Conservation (phyloP, 306 rosid species). For the Dryas octopetala region DNA sequence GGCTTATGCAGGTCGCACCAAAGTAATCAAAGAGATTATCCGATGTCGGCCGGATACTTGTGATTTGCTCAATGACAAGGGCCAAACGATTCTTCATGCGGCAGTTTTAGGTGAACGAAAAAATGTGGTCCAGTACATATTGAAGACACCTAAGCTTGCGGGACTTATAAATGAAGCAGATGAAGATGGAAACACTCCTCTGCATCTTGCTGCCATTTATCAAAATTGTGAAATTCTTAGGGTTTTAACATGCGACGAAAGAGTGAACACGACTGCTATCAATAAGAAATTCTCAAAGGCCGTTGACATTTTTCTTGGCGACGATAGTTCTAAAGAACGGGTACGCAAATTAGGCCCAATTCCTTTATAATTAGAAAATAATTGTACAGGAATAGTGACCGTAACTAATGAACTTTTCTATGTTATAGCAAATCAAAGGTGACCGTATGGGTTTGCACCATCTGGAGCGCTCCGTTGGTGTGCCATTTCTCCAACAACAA, state of each 20-base stretch:
- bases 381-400: no score
- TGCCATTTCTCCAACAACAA: conserved; percentile 9
- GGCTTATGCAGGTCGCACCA: background rate
- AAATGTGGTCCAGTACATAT: background rate
- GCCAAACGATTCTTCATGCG: conserved; percentile 20
- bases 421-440: background rate
- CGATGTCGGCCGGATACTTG: conserved; percentile 2
- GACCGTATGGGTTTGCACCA: background rate
- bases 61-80: background rate
- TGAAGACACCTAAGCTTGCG: background rate
- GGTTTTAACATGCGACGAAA: background rate
- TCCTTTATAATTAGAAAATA: no score
- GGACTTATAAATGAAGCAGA: conserved; percentile 22
- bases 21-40: background rate
- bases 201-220: conserved; percentile 20
- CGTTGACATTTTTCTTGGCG: background rate
- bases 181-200: conserved; percentile 21
- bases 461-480: background rate
- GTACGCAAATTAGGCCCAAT: background rate
- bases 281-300: conserved; percentile 11
- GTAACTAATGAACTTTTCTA: no score
- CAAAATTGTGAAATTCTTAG: background rate
- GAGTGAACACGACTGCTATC: conserved; percentile 2
- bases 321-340: background rate
- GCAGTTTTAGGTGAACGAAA: background rate